phyloP scores from a whole-genome alignment of 2,329 filamentous ascomycete genomes.

The Lasiodiplodia sp. region DNA sequence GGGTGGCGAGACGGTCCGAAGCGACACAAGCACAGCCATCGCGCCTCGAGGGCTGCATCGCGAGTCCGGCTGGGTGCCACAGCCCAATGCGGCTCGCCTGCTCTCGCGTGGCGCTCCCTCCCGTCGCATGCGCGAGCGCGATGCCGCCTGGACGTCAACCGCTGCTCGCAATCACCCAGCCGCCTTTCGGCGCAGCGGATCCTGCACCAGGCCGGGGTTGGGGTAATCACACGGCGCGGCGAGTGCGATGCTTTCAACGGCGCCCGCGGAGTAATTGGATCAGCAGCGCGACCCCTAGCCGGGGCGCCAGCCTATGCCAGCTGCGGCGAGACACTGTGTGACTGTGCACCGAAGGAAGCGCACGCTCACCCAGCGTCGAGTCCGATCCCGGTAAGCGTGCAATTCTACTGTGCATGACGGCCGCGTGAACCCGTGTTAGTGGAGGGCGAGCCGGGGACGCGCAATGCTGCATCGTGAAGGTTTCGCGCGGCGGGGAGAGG shows the following conservation, averaged over 20 bases:
- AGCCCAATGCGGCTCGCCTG: neutral
- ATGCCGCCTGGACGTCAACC: neutral
- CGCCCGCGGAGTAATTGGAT: constrained; percentile 14
- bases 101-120: constrained; percentile 2
- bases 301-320: constrained; percentile 11
- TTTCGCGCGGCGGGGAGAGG: neutral
- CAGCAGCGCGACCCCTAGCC: constrained; percentile 11
- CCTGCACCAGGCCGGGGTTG: neutral
- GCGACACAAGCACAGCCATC: constrained; percentile 24
- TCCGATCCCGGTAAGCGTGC: constrained; percentile 20
- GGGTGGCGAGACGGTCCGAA: constrained; percentile 22
- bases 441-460: constrained; percentile 10
- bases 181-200: constrained; percentile 1
- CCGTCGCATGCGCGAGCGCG: too few relatives aligned
- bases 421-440: constrained; percentile 14
- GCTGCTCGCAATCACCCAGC: constrained; percentile 23
- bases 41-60: neutral
- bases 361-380: constrained; percentile 1
- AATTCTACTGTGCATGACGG: constrained; percentile 4
- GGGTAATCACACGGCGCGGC: neutral
- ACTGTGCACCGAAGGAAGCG: neutral
- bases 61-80: neutral
- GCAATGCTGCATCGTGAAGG: constrained; percentile 17
- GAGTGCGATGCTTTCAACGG: constrained; percentile 19
- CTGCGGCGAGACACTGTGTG: constrained; percentile 20